Conservation (phyloP, 2,329 filamentous ascomycete genomes). For the Westerdykella sp. region DNA sequence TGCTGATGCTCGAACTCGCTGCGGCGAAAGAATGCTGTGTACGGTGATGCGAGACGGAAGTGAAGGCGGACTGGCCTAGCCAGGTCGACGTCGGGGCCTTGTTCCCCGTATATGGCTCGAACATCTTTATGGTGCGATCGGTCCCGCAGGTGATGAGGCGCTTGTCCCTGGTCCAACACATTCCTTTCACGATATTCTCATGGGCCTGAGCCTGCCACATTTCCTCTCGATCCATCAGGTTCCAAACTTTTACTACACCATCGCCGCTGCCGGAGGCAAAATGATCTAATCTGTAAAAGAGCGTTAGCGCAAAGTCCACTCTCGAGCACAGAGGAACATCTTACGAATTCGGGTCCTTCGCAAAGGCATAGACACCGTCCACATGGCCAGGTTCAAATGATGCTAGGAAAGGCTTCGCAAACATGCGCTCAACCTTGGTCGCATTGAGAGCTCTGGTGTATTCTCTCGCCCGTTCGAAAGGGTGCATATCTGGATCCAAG, state of each 20-base stretch:
- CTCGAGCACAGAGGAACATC: not conserved
- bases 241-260: constrained; percentile 91
- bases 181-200: constrained; percentile 86
- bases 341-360: constrained; percentile 42
- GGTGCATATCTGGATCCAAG: constrained; percentile 77
- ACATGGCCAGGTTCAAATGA: constrained; percentile 88
- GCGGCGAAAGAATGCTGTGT: constrained; percentile 72
- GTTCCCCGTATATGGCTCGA: constrained; percentile 75
- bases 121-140: constrained; percentile 83
- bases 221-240: constrained; percentile 66
- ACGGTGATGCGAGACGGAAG: constrained; percentile 75
- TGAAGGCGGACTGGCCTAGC: constrained; percentile 77
- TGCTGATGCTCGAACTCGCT: constrained; percentile 69
- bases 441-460: constrained; percentile 75
- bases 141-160: constrained; percentile 81
- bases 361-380: constrained; percentile 60
- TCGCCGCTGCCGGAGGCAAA: constrained; percentile 53
- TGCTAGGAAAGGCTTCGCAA: constrained; percentile 73
- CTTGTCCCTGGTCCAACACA: constrained; percentile 81
- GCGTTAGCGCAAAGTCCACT: constrained; percentile 1
- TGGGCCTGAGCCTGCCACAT: constrained; percentile 77
- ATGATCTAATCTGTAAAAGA: constrained; percentile 32
- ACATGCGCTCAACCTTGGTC: constrained; percentile 90
- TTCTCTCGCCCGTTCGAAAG: constrained; percentile 84
- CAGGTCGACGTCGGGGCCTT: constrained; percentile 75